These are phyloP conservation scores for Picochlorum sp. DNA, from an alignment of 139 green algal species.

Conservation along the genomic window DNA sequence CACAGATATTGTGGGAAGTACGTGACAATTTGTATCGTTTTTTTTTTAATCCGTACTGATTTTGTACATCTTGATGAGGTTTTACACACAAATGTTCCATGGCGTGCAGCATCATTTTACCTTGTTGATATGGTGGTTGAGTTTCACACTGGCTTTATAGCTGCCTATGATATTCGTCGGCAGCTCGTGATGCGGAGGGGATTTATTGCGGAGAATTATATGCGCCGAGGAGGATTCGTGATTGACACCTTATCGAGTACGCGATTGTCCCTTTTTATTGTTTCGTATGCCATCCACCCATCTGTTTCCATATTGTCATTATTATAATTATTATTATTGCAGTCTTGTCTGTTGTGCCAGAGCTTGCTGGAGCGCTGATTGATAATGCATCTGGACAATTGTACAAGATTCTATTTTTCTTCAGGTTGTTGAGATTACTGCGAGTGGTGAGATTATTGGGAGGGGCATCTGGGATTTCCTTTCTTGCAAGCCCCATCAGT, in stretches of 20 bases:
- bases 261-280: neutral
- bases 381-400: neutral
- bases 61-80: too few relatives aligned
- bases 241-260: conserved; percentile 9
- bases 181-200: neutral
- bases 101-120: conserved; percentile 1
- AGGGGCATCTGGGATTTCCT: neutral
- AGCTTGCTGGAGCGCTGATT: neutral
- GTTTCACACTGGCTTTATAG: conserved; percentile 17
- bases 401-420: conserved; percentile 4
- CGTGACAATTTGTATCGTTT: neutral
- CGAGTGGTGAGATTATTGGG: conserved; percentile 7
- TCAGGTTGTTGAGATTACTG: conserved; percentile 6
- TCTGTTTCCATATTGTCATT: neutral
- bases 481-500: neutral
- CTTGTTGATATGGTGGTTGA: conserved; percentile 7
- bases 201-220: conserved; percentile 3
- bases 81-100: neutral
- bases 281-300: neutral
- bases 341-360: conserved; percentile 6
- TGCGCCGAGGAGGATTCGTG: conserved; percentile 3
- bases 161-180: neutral
- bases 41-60: too few relatives aligned
- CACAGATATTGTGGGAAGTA: conserved; percentile 2
- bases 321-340: neutral